These are phyloP conservation scores for Solanum neorickii DNA, from an alignment of 257 asterid species.

Conservation along the genomic window DNA sequence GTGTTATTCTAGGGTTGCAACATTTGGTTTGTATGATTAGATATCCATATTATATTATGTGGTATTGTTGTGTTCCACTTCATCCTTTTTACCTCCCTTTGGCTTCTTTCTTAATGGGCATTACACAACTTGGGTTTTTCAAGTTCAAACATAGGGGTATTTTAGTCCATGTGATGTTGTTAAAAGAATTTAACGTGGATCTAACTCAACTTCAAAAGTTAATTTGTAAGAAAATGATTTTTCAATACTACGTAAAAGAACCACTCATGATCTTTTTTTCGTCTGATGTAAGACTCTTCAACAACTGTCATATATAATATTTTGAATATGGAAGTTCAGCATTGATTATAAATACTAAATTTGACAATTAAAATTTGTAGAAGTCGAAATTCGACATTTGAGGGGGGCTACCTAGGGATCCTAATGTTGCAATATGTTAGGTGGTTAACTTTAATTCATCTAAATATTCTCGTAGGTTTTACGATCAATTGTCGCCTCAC, in stretches of 20 bases:
- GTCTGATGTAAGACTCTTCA: too few species aligned
- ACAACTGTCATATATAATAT: not conserved
- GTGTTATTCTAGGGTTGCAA: not conserved
- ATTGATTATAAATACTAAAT: not conserved
- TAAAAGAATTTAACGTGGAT: rapidly evolving
- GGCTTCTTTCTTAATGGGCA: not conserved
- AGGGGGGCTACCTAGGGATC: not conserved
- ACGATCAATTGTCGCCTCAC: too few species aligned
- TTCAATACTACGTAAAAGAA: not conserved
- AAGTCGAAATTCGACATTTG: not conserved
- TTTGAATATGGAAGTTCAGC: not conserved
- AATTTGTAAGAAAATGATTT: rapidly evolving
- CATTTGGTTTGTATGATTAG: conserved; percentile 26
- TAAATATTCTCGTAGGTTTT: not conserved
- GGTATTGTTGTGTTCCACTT: conserved; percentile 25
- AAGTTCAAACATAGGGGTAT: not conserved
- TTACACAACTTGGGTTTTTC: not conserved
- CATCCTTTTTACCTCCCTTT: not conserved
- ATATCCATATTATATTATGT: conserved; percentile 31
- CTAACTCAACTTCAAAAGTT: not conserved
- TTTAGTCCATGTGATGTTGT: not conserved
- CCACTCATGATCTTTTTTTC: rapidly evolving
- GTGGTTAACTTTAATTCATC: not conserved
- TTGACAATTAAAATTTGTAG: not conserved
- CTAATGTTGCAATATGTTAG: not conserved